Evolutionary conservation across 1,284 basidiomycete species (phyloP), one percentile per base, ranked within the genome.

Genomic region (Volvariella surrecta): DNA sequence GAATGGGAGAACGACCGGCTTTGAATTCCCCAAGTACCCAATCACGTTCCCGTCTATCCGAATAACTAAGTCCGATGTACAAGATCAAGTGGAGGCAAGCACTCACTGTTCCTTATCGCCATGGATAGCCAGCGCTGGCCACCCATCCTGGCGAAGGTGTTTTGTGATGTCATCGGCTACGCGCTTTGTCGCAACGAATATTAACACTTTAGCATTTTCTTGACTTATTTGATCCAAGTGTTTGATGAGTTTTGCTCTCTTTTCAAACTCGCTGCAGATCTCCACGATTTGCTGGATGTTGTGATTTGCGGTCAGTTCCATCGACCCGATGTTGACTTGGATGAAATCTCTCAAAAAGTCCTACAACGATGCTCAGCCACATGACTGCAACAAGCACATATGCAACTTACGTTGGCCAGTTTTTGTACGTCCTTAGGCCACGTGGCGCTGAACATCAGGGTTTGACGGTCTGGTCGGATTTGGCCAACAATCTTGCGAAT

Each of bases 341-440:
- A 97, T 95, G 68, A 88, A 91, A 67, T 99, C 91, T 55, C 82
- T 77, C 57, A 97, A 70, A 75, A 98, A 99, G 65, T 98, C 96
- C 82, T 90, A 52, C 1, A 44, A 28, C 24, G 18, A 45, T 35
- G 28, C 46, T 50, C 16, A 52, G 46, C 15, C n/a, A n/a, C n/a
- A n/a, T n/a, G n/a, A 22, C 8, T 32, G 3, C 16, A 19, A 11
- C 15, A 17, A 2, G 8, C 22, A 16, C 13, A 37, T 31, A 19
- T 18, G 38, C 9, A n/a, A 58, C 66, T 45, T 55, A 88, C 85
- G 57, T 81, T 84, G 32, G 95, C 95, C 50, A 99, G 79, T 56
- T 93, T 90, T 70, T 99, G 95, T 3, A 99, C 96, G 58, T 99
- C 95, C 69, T 97, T 98, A 24, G 95, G 95, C 95, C 95, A 99